A percentile compares a stretch with the other conserved stretches of the same genome.
phyloP scores from a whole-genome alignment of 345 rosid genomes.

The Combretum micranthum region DNA sequence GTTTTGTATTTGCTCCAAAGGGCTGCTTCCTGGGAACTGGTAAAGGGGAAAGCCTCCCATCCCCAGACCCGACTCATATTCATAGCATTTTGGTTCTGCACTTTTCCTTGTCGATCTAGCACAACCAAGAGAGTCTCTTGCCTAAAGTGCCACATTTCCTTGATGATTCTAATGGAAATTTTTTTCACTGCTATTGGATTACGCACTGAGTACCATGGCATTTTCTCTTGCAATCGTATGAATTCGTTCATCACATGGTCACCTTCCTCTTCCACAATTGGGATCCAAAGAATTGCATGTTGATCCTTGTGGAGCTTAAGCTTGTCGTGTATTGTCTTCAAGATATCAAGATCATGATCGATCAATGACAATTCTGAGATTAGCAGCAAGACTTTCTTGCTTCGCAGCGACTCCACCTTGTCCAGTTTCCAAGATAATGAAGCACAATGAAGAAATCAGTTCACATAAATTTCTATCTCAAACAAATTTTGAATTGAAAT shows the following conservation, averaged over 20 bases:
- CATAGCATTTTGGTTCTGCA: slow-evolving; percentile 15
- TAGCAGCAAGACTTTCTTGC: slow-evolving; percentile 19
- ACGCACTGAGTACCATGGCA: slow-evolving; percentile 19
- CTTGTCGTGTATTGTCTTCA: no score
- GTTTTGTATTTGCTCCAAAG: slow-evolving; percentile 14
- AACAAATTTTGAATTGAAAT: no score
- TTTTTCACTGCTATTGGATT: slow-evolving; percentile 7
- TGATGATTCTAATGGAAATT: slow-evolving; percentile 16
- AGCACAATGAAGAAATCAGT: no score
- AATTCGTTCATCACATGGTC: slow-evolving; percentile 3
- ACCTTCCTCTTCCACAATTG: no score
- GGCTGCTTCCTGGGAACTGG: slow-evolving; percentile 1
- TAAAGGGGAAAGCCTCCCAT: slow-evolving; percentile 26
- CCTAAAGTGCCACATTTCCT: no score
- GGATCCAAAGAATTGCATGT: no score
- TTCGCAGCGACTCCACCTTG: slow-evolving; percentile 17
- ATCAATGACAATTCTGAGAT: slow-evolving; percentile 18
- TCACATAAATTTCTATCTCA: no score
- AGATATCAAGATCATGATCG: slow-evolving; percentile 14
- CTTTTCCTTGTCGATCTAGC: slow-evolving; percentile 13
- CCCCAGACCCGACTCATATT: slow-evolving; percentile 15
- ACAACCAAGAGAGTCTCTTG: slow-evolving; percentile 11
- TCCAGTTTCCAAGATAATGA: no score
- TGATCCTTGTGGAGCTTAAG: no score
- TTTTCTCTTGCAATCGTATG: slow-evolving; percentile 9